phyloP scores from a whole-genome alignment of 2,329 filamentous ascomycete genomes.

The Beauveria pseudobassiana region DNA sequence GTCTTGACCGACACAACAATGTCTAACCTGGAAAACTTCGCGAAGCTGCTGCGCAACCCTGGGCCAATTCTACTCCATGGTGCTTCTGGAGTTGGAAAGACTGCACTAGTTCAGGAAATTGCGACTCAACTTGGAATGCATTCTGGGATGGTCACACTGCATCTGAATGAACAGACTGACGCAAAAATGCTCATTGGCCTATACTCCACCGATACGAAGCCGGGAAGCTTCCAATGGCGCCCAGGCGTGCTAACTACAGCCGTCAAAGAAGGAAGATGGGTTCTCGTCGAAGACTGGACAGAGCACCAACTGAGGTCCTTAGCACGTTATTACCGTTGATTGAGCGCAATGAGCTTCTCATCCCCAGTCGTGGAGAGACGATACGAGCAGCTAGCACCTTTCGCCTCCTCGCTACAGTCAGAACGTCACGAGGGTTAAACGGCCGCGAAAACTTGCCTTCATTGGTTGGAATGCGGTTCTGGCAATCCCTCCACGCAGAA shows the following conservation, averaged over 20 bases:
- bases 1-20: constrained; percentile 67
- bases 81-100: constrained; percentile 83
- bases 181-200: constrained; percentile 92
- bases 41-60: constrained; percentile 55
- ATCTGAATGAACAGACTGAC: constrained; percentile 97
- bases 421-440: constrained; percentile 63
- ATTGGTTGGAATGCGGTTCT: constrained; percentile 79
- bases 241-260: constrained; percentile 90
- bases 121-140: constrained; percentile 73
- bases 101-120: constrained; percentile 73
- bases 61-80: constrained; percentile 77
- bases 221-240: constrained; percentile 86
- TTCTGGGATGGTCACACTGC: constrained; percentile 80
- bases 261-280: constrained; percentile 89
- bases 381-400: constrained; percentile 80
- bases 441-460: constrained; percentile 60
- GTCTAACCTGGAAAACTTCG: constrained; percentile 63
- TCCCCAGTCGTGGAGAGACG: constrained; percentile 80
- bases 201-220: constrained; percentile 81
- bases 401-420: constrained; percentile 83
- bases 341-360: constrained; percentile 82
- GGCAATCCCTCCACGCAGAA: constrained; percentile 67
- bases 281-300: constrained; percentile 95
- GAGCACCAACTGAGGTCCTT: constrained; percentile 89
- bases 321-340: constrained; percentile 89